Base-by-base conservation (phyloP, 2,329 filamentous ascomycete species). In the Botrytis elliptica region DNA sequence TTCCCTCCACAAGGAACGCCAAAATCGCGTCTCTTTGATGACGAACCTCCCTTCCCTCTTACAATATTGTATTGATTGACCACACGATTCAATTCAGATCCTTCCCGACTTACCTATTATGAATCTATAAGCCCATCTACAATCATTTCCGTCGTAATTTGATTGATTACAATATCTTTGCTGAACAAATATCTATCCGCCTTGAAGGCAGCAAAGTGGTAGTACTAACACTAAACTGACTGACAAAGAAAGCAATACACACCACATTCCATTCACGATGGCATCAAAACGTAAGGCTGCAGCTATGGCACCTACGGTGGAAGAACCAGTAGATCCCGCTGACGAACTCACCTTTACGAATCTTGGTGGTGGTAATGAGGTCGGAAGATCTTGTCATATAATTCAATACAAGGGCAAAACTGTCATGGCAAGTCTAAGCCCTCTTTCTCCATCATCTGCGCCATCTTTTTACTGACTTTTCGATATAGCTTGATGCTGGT, bases 401-500 rank as follows among this genome's bases (percentile, higher is more conserved):
- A 91, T 99, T 75, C 94, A 98, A 81, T 99, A 99, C 88, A 99
- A 98, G 84, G 96, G 96, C 75, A 99, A 99, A 84, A 98, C 95
- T 9, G 94, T 99, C 78, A 99, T 99, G 96, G 94, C 97, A 85
- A 78, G 89, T 74, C 67, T 67, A 29, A 73, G 63, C 62, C 73
- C 69, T 33, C 36, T 38, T n/a, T 55, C 12, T 68, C 57, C n/a
- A 38, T 65, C 33, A 33, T 60, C 20, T 59, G 25, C 63, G 2
- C 65, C 52, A 57, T 57, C 33, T 71, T n/a, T 8, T 29, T 64
- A 40, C 40, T 40, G 65, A 60, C 57, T 29, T 71, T 3, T 74
- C 59, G 33, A 63, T 57, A 73, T 81, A 97, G 94, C 93, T 99
- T 78, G 96, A 99, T 85, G 96, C 96, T 69, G 96, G 96, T 69